Evolutionary conservation across 2,329 filamentous ascomycete genomes (phyloP).

Genomic region (Fusarium haematococcum): DNA sequence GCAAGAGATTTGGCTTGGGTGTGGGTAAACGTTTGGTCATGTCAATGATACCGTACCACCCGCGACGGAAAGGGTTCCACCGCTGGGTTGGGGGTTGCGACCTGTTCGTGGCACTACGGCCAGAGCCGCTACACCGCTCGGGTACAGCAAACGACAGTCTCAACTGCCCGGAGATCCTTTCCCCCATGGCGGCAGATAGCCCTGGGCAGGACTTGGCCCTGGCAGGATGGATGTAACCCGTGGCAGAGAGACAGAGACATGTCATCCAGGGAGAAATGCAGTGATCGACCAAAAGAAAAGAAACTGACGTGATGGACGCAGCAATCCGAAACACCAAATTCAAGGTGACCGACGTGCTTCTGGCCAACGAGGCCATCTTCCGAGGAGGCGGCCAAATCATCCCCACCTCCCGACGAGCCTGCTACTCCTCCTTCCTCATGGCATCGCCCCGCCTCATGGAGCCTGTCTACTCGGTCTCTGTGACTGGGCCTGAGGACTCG

Average conservation of each 20-base stretch:
- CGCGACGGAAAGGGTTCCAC: slow-evolving; percentile 10
- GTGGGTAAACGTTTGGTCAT: slow-evolving; percentile 25
- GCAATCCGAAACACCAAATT: slow-evolving; percentile 98
- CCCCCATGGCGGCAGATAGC: slow-evolving; percentile 31
- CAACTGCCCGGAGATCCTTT: slow-evolving; percentile 33
- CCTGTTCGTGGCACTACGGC: slow-evolving; percentile 12
- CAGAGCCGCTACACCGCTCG: slow-evolving; percentile 36
- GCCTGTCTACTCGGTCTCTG: slow-evolving; percentile 90
- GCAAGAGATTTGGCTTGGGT: slow-evolving; percentile 25
- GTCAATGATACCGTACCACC: slow-evolving; percentile 36
- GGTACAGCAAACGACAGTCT: slow-evolving; percentile 20
- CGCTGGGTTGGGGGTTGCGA: slow-evolving; percentile 23
- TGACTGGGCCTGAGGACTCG: slow-evolving; percentile 91
- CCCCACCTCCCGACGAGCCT: slow-evolving; percentile 89
- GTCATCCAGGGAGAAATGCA: slow-evolving; percentile 4
- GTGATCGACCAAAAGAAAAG: slow-evolving; percentile 11
- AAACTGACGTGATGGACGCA: slow-evolving; percentile 53
- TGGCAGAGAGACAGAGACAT: slow-evolving; percentile 2
- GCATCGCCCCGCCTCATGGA: slow-evolving; percentile 97
- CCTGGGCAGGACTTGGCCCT: slow-evolving; percentile 3
- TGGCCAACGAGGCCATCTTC: slow-evolving; percentile 92
- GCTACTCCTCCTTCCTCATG: slow-evolving; percentile 98
- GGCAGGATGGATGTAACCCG: slow-evolving; percentile 20
- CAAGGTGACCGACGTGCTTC: slow-evolving; percentile 89
- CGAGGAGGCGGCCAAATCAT: slow-evolving; percentile 97